phyloP scores from a whole-genome alignment of 73 alveolate species.

The Stentor coeruleus region DNA sequence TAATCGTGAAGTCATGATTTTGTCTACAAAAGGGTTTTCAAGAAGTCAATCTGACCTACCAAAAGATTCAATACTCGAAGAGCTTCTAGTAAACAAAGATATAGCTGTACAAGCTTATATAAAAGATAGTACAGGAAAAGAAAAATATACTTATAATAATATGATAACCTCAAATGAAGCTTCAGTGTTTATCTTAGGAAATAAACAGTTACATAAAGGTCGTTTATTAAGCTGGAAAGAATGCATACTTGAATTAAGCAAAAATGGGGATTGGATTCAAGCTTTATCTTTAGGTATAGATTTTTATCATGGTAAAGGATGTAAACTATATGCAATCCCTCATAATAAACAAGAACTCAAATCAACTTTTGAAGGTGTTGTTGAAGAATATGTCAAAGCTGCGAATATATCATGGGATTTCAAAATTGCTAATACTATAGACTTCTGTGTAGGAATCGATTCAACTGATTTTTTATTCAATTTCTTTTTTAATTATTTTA shows the following conservation, averaged over 20 bases:
- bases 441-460: slow-evolving; percentile 30
- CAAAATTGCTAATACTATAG: slow-evolving; percentile 20
- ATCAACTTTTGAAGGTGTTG: slow-evolving; percentile 3
- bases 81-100: not conserved
- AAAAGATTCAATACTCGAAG: slow-evolving; percentile 2
- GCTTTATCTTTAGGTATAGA: slow-evolving; percentile 16
- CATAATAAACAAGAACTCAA: not conserved
- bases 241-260: not conserved
- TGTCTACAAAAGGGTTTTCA: not conserved
- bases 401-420: slow-evolving; percentile 1
- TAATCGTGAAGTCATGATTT: not conserved
- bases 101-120: slow-evolving; percentile 19
- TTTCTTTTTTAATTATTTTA: not conserved
- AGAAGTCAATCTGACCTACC: slow-evolving; percentile 14
- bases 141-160: slow-evolving; percentile 18
- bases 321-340: not conserved
- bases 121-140: slow-evolving; percentile 3
- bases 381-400: slow-evolving; percentile 12
- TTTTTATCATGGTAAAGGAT: slow-evolving; percentile 17
- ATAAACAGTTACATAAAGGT: slow-evolving; percentile 17
- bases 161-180: not conserved
- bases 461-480: not conserved
- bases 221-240: slow-evolving; percentile 19
- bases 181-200: slow-evolving; percentile 20
- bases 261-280: slow-evolving; percentile 16